Evolutionary conservation across 495 filamentous ascomycete genomes (phyloP).

Genomic region (Lasiosphaeria miniovina): DNA sequence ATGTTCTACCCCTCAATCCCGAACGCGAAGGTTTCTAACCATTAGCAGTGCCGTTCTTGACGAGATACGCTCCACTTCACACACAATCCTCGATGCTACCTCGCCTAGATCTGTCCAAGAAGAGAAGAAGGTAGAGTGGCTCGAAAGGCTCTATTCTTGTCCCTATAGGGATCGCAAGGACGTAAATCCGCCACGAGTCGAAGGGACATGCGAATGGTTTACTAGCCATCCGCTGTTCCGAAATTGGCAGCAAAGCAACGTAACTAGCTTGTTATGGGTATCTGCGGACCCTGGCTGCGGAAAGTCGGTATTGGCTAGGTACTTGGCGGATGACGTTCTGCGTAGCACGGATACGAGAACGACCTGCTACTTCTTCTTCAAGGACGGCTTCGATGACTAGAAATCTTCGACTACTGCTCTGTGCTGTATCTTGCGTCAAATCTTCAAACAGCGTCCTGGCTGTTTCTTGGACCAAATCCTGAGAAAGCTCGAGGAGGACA

Average conservation of each 20-base stretch:
- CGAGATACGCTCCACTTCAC: not conserved
- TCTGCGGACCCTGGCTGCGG: slow-evolving; percentile 56
- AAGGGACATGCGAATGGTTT: slow-evolving; percentile 45
- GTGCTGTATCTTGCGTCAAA: slow-evolving; percentile 45
- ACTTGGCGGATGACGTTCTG: slow-evolving; percentile 39
- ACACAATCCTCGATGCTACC: not conserved
- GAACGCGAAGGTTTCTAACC: not conserved
- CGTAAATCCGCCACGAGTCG: slow-evolving; percentile 29
- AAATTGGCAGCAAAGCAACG: slow-evolving; percentile 28
- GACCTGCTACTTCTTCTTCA: slow-evolving; percentile 56
- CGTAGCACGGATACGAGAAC: slow-evolving; percentile 19
- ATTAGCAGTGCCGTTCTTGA: not conserved
- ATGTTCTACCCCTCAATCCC: not conserved
- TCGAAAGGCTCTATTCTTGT: too few relatives aligned
- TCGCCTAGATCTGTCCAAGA: too few relatives aligned
- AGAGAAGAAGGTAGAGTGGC: too few relatives aligned
- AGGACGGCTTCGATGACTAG: slow-evolving; percentile 47
- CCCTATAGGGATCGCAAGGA: slow-evolving; percentile 33
- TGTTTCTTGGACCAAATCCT: slow-evolving; percentile 32
- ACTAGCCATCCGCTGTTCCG: slow-evolving; percentile 30
- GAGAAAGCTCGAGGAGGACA: slow-evolving; percentile 15
- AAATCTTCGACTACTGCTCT: slow-evolving; percentile 39
- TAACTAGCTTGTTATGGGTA: slow-evolving; percentile 38
- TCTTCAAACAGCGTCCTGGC: slow-evolving; percentile 32
- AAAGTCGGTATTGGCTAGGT: slow-evolving; percentile 50